These are phyloP conservation scores for Andrographis paniculata DNA, from an alignment of 305 asterid genomes.

Conservation along the genomic window DNA sequence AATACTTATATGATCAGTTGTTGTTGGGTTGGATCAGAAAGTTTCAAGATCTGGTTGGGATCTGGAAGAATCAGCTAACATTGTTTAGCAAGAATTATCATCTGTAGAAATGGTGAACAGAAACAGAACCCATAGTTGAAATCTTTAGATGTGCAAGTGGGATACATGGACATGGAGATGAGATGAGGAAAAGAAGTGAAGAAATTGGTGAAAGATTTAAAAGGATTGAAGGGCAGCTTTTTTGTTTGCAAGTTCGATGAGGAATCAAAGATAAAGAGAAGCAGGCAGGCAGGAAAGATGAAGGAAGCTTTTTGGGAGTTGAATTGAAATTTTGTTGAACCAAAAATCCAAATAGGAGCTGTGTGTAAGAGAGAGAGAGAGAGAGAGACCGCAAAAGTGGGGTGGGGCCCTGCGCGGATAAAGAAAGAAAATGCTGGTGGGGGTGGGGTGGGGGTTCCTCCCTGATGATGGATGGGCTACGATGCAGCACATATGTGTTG, in stretches of 20 bases:
- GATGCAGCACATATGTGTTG: slow-evolving; percentile 17
- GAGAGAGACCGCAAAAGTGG: slow-evolving; percentile 22
- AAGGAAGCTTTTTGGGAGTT: slow-evolving; percentile 34
- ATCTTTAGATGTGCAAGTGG: slow-evolving; percentile 17
- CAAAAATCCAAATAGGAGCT: slow-evolving; percentile 36
- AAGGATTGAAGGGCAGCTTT: slow-evolving; percentile 10
- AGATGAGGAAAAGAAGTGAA: slow-evolving; percentile 1
- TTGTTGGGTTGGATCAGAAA: slow-evolving; percentile 29
- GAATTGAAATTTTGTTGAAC: too few species aligned
- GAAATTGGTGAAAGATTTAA: too few species aligned
- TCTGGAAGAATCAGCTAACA: slow-evolving; percentile 31
- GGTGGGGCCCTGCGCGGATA: slow-evolving; percentile 17
- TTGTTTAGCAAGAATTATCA: slow-evolving; percentile 19
- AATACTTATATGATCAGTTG: slow-evolving; percentile 13
- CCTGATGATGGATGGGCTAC: slow-evolving; percentile 24
- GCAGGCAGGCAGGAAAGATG: slow-evolving; percentile 23
- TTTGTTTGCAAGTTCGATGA: slow-evolving; percentile 11
- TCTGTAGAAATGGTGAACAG: background rate
- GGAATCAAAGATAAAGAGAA: slow-evolving; percentile 7
- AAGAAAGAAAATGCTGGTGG: slow-evolving; percentile 16
- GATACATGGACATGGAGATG: slow-evolving; percentile 17
- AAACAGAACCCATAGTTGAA: slow-evolving; percentile 18
- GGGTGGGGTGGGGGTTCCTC: too few species aligned
- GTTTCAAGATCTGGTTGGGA: slow-evolving; percentile 41
- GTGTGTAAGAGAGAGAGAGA: slow-evolving; percentile 18